Evolutionary conservation across 108 stramenopile species (phyloP).

Genomic region (Cyclostephanos tholiformis): DNA sequence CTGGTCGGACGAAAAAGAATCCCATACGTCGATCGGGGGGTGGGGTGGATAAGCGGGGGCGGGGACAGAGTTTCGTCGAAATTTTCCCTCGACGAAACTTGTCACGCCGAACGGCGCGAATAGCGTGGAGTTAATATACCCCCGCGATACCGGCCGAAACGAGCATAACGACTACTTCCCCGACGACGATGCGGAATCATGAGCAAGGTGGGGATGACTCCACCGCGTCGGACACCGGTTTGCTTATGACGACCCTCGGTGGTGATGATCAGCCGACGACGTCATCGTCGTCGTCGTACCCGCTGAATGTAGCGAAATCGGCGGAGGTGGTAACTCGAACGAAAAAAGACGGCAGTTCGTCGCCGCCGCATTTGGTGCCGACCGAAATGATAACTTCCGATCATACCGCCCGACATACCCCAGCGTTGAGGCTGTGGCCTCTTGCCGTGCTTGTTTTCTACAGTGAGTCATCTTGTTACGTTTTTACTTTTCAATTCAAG

Average conservation of each 20-base stretch:
- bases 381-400: constrained; percentile 31
- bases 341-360: constrained; percentile 9
- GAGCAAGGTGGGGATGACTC: background rate
- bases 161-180: too few species aligned
- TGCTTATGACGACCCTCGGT: background rate
- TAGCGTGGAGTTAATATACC: too few species aligned
- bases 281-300: background rate
- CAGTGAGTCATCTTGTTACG: constrained; percentile 14
- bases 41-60: too few species aligned
- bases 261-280: background rate
- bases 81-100: too few species aligned
- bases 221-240: background rate
- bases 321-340: constrained; percentile 9
- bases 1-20: too few species aligned
- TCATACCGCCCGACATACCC: constrained; percentile 24
- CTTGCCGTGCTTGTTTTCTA: constrained; percentile 90
- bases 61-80: too few species aligned
- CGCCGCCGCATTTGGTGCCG: constrained; percentile 20
- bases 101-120: too few species aligned
- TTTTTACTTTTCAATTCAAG: background rate
- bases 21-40: too few species aligned
- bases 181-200: background rate
- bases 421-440: constrained; percentile 48
- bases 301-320: constrained; percentile 16
- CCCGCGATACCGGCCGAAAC: too few species aligned